Evolutionary conservation across 352 stramenopile genomes (phyloP).

Genomic region (Pythium diclinum): DNA sequence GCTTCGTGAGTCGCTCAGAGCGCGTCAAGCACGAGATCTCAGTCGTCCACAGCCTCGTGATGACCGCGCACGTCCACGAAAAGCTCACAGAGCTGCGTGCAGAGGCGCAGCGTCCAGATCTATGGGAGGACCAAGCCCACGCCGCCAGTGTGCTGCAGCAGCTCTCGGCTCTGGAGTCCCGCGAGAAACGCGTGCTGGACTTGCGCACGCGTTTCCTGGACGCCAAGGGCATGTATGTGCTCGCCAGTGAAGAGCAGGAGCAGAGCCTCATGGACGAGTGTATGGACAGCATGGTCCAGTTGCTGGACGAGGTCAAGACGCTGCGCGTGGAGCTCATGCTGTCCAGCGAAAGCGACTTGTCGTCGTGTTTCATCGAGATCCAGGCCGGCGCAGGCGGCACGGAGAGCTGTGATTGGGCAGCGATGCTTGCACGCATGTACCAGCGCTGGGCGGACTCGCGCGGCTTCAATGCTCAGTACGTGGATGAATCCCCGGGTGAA

Average conservation of each 20-base stretch:
- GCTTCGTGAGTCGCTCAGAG: conserved; percentile 37
- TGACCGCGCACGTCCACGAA: conserved; percentile 33
- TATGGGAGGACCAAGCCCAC: conserved; percentile 64
- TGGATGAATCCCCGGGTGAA: conserved; percentile 85
- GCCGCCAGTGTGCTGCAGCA: conserved; percentile 59
- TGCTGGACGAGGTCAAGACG: conserved; percentile 43
- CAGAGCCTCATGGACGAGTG: conserved; percentile 50
- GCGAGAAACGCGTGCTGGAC: conserved; percentile 35
- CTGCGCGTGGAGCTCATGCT: conserved; percentile 65
- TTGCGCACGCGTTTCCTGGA: conserved; percentile 53
- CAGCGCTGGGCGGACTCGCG: conserved; percentile 50
- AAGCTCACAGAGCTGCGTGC: conserved; percentile 41
- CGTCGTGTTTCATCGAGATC: conserved; percentile 79
- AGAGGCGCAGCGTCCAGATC: conserved; percentile 38
- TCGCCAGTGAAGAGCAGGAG: conserved; percentile 66
- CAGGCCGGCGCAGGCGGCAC: conserved; percentile 88
- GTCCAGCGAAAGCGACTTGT: conserved; percentile 46
- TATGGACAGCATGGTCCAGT: conserved; percentile 34
- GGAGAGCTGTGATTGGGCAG: conserved; percentile 96
- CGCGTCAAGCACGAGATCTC: conserved; percentile 40
- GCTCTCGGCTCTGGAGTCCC: conserved; percentile 50
- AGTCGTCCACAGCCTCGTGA: conserved; percentile 51
- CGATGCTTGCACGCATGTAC: conserved; percentile 97
- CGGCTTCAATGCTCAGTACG: conserved; percentile 69
- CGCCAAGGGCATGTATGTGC: conserved; percentile 52